Evolutionary conservation across 306 rosid genomes (phyloP), one percentile per base, ranked within the genome.

Genomic region (Begonia fuchsioides): DNA sequence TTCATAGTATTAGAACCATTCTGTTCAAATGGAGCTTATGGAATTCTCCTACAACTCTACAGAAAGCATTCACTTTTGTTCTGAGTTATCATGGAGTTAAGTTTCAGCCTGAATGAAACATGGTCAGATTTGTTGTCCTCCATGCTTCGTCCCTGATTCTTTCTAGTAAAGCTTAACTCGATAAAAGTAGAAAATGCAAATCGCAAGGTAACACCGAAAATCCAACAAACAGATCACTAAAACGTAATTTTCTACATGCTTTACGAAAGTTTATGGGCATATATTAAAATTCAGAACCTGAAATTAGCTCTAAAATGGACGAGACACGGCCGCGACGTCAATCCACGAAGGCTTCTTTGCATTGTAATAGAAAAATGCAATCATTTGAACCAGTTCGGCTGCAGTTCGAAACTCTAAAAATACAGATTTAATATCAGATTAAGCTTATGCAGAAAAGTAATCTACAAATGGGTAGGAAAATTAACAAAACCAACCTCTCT

Each of bases 321-420:
- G 59, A 62, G 60, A 43, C 44, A 76, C 47, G 56, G 57, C 82
- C 19, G 69, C 46, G 44, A 60, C 85, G 45, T 82, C 80, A 38
- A 90, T 72, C 85, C 96, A 92, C n/a, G 76, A 69, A 47, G 96
- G 96, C 71, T 68, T 81, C 76, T 75, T 85, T 48, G 94, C 96
- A 47, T 82, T 92, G 78, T 85, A 85, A 64, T 82, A 92, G 74
- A 92, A 82, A 71, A 79, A 81, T 26, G 96, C 93, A 63, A 92
- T 92, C 94, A 82, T 85, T 40, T 74, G 79, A 62, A 92, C 96
- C 71, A 85, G 52, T 53, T 92, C 96, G 47, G 85, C 85, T 1
- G 86, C 72, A 10, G 72, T 71, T 45, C 87, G 73, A 53, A 71
- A 51, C 47, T 69, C 95, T 84, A 77, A 72, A 55, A 50, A 60